Conservation (phyloP, 2,329 filamentous ascomycete genomes). For the Aspergillus sp. region DNA sequence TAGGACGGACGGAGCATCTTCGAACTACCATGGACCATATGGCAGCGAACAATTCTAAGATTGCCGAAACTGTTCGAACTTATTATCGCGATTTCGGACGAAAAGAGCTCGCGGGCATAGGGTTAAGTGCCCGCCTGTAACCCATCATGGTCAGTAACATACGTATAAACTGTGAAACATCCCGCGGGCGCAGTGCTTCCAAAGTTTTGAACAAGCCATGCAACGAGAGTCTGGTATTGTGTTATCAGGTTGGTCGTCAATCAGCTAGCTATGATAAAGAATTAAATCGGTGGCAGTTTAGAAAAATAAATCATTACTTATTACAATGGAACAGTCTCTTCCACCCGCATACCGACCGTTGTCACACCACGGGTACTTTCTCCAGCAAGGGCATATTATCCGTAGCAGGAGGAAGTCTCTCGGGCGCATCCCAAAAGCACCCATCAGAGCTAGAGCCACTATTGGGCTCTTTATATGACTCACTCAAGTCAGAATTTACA, state of each 20-base stretch:
- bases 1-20: not conserved
- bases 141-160: too few relatives aligned
- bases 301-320: not conserved
- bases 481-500: not conserved
- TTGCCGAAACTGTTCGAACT: not conserved
- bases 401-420: not conserved
- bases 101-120: not conserved
- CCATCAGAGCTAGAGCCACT: constrained; percentile 2
- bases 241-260: too few relatives aligned
- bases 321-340: not conserved
- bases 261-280: too few relatives aligned
- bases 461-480: not conserved
- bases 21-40: not conserved
- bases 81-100: not conserved
- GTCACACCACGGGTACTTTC: not conserved
- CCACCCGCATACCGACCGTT: not conserved
- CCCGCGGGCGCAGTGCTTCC: too few relatives aligned
- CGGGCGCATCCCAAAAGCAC: not conserved
- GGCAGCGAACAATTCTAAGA: not conserved
- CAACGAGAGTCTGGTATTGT: too few relatives aligned
- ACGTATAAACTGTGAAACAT: too few relatives aligned
- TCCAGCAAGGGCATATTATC: not conserved
- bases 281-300: too few relatives aligned
- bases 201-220: too few relatives aligned
- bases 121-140: not conserved